Base-by-base conservation (phyloP, 1,284 basidiomycete genomes). In the Xerocomus nothofagi region DNA sequence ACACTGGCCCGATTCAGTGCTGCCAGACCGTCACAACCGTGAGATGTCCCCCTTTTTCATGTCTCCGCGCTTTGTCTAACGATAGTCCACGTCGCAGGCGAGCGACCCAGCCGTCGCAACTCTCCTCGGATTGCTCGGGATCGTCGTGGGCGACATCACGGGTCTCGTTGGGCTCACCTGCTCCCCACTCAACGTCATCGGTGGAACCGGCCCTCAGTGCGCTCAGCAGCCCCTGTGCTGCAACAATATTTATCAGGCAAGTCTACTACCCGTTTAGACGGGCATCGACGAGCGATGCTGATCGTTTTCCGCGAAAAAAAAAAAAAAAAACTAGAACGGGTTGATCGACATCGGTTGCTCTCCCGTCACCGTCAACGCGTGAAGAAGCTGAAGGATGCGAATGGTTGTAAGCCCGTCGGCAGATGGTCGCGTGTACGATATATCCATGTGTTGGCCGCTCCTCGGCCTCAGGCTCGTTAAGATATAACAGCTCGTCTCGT, bases 171-270 rank as follows among this genome's bases (percentile, higher is more conserved):
- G 54, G 17, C 32, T 49, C 1, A 12, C 15, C 8, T 62, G 57
- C 44, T 14, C 20, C 3, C 42, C 38, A 0, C 17, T 56, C 38
- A 46, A 31, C 0, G 30, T 11, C 14, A 0, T 41, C 4, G 47
- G 33, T 0, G 10, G 34, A 0, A 29, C 9, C 5, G 39, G 38
- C 3, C 23, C 30, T 4, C 2, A 14, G 2, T 61, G 57, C 20
- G 32, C 33, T n/a, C 23, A 47, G 24, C 37, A 58, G 9, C 31
- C 59, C 1, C 52, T 61, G 24, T 61, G 56, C 26, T 61, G 57
- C 38, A 30, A 14, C 5, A 27, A 27, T 4, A 11, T 27, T 27
- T 27, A 27, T 11, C 26, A 27, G 9, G 26, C 59, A 32, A 49
- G 53, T 32, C n/a, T n/a, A n/a, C n/a, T n/a, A n/a, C n/a, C n/a